Evolutionary conservation across 768 basidiomycete species (phyloP).

Genomic region (Mycena metata): DNA sequence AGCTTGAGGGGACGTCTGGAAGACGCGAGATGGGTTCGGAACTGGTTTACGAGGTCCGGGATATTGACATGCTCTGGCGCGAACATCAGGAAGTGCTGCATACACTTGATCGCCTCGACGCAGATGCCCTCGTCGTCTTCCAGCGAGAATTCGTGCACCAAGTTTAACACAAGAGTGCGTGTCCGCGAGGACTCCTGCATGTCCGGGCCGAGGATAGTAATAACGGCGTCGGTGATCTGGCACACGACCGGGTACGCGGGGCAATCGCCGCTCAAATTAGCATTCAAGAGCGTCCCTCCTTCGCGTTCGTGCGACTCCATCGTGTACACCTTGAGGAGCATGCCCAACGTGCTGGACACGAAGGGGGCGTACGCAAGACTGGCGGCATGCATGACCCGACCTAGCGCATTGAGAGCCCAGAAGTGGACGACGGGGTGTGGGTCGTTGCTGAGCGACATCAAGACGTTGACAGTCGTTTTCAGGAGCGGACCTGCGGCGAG

Average conservation of each 20-base stretch:
- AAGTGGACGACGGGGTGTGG: slow-evolving; percentile 97
- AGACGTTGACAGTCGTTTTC: slow-evolving; percentile 94
- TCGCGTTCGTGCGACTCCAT: slow-evolving; percentile 93
- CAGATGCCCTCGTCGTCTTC: slow-evolving; percentile 91
- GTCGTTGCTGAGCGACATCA: slow-evolving; percentile 95
- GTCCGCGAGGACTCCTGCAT: slow-evolving; percentile 89
- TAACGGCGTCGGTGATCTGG: slow-evolving; percentile 92
- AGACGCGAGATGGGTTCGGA: slow-evolving; percentile 85
- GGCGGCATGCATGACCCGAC: slow-evolving; percentile 90
- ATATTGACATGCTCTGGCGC: slow-evolving; percentile 87
- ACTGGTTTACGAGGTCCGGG: slow-evolving; percentile 81
- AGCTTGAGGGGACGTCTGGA: slow-evolving; percentile 88
- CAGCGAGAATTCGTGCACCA: slow-evolving; percentile 86
- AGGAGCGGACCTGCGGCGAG: slow-evolving; percentile 94
- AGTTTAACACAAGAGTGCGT: slow-evolving; percentile 83
- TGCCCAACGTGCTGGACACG: slow-evolving; percentile 88
- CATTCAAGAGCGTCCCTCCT: slow-evolving; percentile 85
- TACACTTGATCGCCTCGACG: slow-evolving; percentile 95
- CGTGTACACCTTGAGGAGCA: slow-evolving; percentile 91
- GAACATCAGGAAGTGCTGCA: slow-evolving; percentile 98
- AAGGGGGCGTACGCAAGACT: slow-evolving; percentile 93
- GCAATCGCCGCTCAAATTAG: slow-evolving; percentile 90
- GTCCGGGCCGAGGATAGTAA: slow-evolving; percentile 95
- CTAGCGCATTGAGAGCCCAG: slow-evolving; percentile 89
- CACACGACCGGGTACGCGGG: slow-evolving; percentile 94